These are phyloP conservation scores for Pinus tabuliformis DNA, from an alignment of 75 land plant species.

Conservation along the genomic window DNA sequence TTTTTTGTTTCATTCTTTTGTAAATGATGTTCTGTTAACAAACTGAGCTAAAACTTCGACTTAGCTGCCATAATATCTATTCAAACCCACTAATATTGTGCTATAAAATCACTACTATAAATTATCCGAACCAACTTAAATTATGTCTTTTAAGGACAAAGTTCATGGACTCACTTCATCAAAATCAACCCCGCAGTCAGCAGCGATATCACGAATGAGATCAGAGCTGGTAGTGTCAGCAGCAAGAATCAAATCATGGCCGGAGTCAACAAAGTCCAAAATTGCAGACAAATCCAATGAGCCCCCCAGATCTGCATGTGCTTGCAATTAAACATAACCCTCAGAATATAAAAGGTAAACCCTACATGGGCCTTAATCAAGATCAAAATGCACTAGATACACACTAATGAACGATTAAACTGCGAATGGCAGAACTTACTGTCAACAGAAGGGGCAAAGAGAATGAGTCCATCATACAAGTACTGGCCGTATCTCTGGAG, in stretches of 20 bases:
- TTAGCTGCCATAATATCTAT: no score
- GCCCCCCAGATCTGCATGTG: slow-evolving; percentile 82
- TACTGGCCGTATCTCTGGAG: slow-evolving; percentile 83
- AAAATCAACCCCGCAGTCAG: slow-evolving; percentile 93
- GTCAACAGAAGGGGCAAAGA: slow-evolving; percentile 73
- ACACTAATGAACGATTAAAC: neutral
- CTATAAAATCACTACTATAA: no score
- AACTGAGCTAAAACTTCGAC: no score
- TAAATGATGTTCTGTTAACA: no score
- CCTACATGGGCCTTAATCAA: neutral
- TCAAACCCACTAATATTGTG: no score
- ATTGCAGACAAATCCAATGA: slow-evolving; percentile 58
- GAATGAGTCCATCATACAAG: slow-evolving; percentile 78
- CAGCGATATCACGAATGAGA: slow-evolving; percentile 76
- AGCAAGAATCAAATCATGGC: slow-evolving; percentile 87
- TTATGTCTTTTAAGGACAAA: no score
- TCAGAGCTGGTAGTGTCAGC: slow-evolving; percentile 76
- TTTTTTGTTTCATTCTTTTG: no score
- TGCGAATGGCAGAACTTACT: slow-evolving; percentile 35
- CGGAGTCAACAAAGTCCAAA: slow-evolving; percentile 91
- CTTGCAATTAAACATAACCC: neutral
- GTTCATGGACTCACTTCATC: slow-evolving; percentile 61
- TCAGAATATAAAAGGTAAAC: neutral
- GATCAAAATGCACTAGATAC: neutral
- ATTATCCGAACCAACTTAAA: no score